Evolutionary conservation across 768 basidiomycete genomes (phyloP).

Genomic region (Auriscalpium vulgare): DNA sequence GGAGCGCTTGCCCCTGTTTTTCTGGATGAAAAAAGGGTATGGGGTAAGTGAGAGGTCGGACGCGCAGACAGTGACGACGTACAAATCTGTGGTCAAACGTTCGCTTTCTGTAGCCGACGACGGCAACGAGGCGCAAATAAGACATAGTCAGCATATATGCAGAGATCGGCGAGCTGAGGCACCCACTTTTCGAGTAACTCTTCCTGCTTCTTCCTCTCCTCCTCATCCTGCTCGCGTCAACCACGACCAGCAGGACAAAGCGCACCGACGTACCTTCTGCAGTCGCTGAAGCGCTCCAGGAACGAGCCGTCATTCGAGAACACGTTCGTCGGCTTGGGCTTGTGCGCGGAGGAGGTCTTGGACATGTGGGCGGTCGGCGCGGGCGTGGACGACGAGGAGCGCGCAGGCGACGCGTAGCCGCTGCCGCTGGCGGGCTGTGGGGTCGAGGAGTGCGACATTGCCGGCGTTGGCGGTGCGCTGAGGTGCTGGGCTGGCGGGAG

Average conservation of each 20-base stretch:
- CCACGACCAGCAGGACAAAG: background rate
- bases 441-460: background rate
- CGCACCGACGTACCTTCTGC: conserved; percentile 36
- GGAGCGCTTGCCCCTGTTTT: conserved; percentile 51
- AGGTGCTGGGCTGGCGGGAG: too few species aligned
- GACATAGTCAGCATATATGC: background rate
- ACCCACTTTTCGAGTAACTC: conserved; percentile 43
- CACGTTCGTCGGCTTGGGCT: conserved; percentile 45
- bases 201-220: conserved; percentile 47
- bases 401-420: conserved; percentile 23
- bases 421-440: conserved; percentile 13
- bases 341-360: conserved; percentile 16
- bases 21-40: conserved; percentile 26
- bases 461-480: too few species aligned
- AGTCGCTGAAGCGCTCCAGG: conserved; percentile 53
- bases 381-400: conserved; percentile 18
- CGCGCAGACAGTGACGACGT: conserved; percentile 20
- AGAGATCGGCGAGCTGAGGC: background rate
- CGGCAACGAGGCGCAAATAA: background rate
- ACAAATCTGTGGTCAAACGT: conserved; percentile 57
- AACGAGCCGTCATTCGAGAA: conserved; percentile 69
- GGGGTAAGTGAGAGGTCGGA: background rate
- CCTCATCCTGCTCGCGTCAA: conserved; percentile 38
- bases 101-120: conserved; percentile 38
- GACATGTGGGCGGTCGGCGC: conserved; percentile 17